Base-by-base conservation (phyloP, 208 protist genomes). In the Crithidia bombi region DNA sequence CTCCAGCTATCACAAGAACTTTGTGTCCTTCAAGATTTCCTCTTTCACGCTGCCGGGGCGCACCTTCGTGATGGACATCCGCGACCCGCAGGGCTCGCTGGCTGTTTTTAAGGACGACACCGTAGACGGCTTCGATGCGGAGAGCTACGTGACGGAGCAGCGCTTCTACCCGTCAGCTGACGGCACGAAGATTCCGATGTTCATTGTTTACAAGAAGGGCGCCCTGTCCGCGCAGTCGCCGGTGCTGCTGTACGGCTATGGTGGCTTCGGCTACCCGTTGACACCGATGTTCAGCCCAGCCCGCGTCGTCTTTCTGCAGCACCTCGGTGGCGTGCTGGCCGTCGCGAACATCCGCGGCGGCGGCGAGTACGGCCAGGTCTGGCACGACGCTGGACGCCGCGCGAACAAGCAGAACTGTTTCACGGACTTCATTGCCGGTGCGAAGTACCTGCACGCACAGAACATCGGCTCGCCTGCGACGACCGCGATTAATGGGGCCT, bases 281-380 rank as follows among this genome's bases (percentile, higher is more conserved):
- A 89, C 77, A 32, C 94, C 94, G 5, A 74, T 28, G 46, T 98
- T 97, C 78, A 89, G 65, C 47, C 55, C 87, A 5, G 82, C 84
- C 0, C 75, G 82, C 47, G 55, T 97, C 26, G 85, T 94, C 23
- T 98, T 97, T 46, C 57, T 97, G 10, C 77, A 86, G 58, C 54
- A 97, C 57, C 73, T 98, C 25, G 65, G 77, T 44, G 93, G 95
- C 38, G 85, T 98, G 4, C 75, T 97, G 26, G 94, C 87, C 1
- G 59, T 98, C 19, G 86, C 96, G 2, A 98, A 98, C 82, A 97
- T 99, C 56, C 90, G 97, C 54, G 97, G 97, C 26, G 97, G 97
- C 19, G 92, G 91, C 55, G 97, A 98, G 83, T 98, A 98, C 74
- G 97, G 97, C 49, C 82, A 95, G 63, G 56, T 56, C 23, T 99